Percentiles rank a stretch among this genome's conserved stretches.
These are phyloP conservation scores for Acrocalymma vagum DNA, from an alignment of 2,329 filamentous ascomycete genomes.

Conservation along the genomic window DNA sequence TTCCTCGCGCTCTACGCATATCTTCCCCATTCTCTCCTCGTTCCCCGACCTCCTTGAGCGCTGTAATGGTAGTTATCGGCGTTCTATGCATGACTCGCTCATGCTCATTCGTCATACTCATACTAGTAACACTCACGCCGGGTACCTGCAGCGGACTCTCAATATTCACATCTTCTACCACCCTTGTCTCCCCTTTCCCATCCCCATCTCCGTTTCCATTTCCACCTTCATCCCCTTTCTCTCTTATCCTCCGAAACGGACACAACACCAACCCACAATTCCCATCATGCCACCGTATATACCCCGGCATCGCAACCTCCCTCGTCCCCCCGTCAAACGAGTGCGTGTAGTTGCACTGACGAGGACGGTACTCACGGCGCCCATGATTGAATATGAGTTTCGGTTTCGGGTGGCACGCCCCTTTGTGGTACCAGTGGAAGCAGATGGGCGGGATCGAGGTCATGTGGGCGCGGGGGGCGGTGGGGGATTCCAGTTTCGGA, in stretches of 20 bases:
- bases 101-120: too few species aligned
- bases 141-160: too few species aligned
- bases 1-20: too few species aligned
- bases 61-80: too few species aligned
- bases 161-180: too few species aligned
- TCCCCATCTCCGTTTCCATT: background rate
- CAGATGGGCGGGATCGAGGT: conserved; percentile 14
- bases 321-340: conserved; percentile 5
- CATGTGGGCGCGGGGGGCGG: conserved; percentile 4
- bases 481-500: conserved; percentile 2
- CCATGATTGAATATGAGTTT: too few species aligned
- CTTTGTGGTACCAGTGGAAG: conserved; percentile 34
- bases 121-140: too few species aligned
- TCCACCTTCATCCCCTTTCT: background rate
- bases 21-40: too few species aligned
- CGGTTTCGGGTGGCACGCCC: conserved; percentile 21
- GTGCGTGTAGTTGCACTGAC: conserved; percentile 21
- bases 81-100: too few species aligned
- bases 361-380: background rate
- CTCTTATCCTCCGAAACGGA: conserved; percentile 13
- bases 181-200: background rate
- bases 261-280: conserved; percentile 22
- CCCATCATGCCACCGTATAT: too few species aligned
- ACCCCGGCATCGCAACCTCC: too few species aligned
- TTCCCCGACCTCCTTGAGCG: too few species aligned